Evolutionary conservation across 2,329 filamentous ascomycete genomes (phyloP), one percentile per base, ranked within the genome.

Genomic region (Pestalotiopsis fici): DNA sequence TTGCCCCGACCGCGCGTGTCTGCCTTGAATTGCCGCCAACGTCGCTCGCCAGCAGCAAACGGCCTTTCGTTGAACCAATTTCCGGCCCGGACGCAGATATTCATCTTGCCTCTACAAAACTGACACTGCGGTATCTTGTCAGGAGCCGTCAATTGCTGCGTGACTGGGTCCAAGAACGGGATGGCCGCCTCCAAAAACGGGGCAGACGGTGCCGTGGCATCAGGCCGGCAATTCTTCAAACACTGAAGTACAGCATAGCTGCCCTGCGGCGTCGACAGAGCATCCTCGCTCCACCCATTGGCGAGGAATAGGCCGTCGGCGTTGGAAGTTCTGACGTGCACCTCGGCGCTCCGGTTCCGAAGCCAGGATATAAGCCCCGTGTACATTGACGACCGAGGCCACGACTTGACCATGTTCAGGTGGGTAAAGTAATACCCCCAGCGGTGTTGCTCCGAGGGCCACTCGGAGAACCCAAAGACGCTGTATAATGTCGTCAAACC

Each of bases 361-460:
- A 59, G 56, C 56, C 56, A 59, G 25, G 56, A 59, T 7, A 59
- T 59, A 1, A 77, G 74, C 18, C 78, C 74, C 9, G 56, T 39
- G 37, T 75, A 79, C 21, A 72, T 56, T 2, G 27, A 21, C n/a
- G 74, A 78, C 28, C 23, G 39, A 1, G 72, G 70, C 76, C 77
- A 79, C 1, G 63, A 68, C 15, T 68, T 68, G 6, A 75, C 68
- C 71, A 78, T 74, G 6, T 66, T 65, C 4, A 78, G 67, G 61
- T 78, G 77, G 0, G 73, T 73, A 67, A 79, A 78, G 66, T 74
- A 78, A 60, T 78, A 78, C 0, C 75, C 73, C 78, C 76, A 79
- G 61, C 75, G 74, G 6, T 74, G 73, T 31, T 67, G 68, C 21
- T 75, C 73, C 3, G 71, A 73, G 3, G 71, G 70, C 73, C 78